Base-by-base conservation (phyloP, 140 eudicot genomes). In the Erigeron philadelphicus region DNA sequence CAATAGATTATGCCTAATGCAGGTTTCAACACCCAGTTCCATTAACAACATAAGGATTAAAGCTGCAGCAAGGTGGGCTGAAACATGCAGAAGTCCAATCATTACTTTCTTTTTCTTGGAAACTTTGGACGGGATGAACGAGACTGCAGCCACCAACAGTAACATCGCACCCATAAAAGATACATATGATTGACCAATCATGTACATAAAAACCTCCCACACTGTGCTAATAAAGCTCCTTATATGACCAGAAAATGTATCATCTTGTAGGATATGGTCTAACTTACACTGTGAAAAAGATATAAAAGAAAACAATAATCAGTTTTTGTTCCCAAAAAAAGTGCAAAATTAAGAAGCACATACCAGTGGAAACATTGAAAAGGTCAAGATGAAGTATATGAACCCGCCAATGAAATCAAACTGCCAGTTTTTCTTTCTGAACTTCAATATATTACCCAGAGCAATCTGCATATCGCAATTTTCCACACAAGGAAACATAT, bases 401-500 rank as follows among this genome's bases (percentile, higher is more conserved):
- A 88, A 82, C 15, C 98, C 98, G 53, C 98, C 98, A 76, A 88
- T 88, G 80, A 88, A 76, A 63, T 91, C 98, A 76, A 91, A 91
- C 87, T 91, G 98, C 96, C 96, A 91, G 77, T 91, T 91, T 74
- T 91, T 88, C 89, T 91, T 86, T 40, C 96, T 85, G 54, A 91
- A 88, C 82, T 91, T 91, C 84, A 91, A 76, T 75, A 91, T 91
- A 53, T 91, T 91, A 62, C 98, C 98, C 73, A 84, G 56, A 47
- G 98, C 98, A 77, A 91, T 91, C 96, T 91, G 95, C 77, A 67
- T 2, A 65, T 49, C 59, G 38, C 60, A 69, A 52, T 23, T 55
- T 54, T 43, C 49, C 50, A 70, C 11, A 16, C 64, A 71, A 18
- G 17, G 15, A 50, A 50, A n/a, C 7, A 5, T 12, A n/a, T 50